phyloP scores from a whole-genome alignment of 495 filamentous ascomycete genomes.

The Cercophora newfieldiana region DNA sequence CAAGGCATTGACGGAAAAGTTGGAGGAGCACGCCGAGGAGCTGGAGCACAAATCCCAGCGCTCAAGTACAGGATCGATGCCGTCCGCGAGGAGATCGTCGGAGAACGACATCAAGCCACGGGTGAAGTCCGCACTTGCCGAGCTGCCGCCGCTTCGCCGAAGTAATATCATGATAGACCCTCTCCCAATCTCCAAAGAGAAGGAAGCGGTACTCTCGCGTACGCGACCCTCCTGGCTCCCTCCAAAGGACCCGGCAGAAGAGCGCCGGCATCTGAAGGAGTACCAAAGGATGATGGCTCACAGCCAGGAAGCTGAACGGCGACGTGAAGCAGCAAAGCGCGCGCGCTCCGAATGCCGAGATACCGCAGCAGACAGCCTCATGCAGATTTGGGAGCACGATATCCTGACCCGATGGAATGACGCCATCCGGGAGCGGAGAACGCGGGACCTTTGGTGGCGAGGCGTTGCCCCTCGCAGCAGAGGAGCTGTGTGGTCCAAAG shows the following conservation, averaged over 20 bases:
- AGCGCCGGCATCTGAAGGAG: constrained; percentile 85
- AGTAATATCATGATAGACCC: constrained; percentile 96
- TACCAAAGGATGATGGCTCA: constrained; percentile 92
- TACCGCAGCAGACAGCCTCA: constrained; percentile 65
- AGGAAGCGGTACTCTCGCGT: constrained; percentile 85
- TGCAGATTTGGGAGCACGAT: constrained; percentile 83
- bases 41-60: constrained; percentile 47
- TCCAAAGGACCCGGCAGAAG: constrained; percentile 89
- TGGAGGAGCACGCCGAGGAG: constrained; percentile 81
- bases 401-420: constrained; percentile 83
- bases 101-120: constrained; percentile 58
- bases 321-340: constrained; percentile 50
- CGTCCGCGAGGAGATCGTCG: constrained; percentile 37
- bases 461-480: constrained; percentile 78
- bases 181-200: constrained; percentile 92
- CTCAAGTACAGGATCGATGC: constrained; percentile 36
- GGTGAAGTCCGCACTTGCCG: constrained; percentile 55
- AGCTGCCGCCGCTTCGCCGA: constrained; percentile 80
- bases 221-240: constrained; percentile 95
- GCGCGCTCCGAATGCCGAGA: constrained; percentile 51
- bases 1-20: constrained; percentile 80
- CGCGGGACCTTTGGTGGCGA: constrained; percentile 91
- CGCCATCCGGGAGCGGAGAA: constrained; percentile 70
- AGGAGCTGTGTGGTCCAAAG: constrained; percentile 80
- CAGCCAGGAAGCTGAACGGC: constrained; percentile 67